A percentile compares a stretch with the other conserved stretches of the same genome.
Evolutionary conservation across 768 basidiomycete species (phyloP).

Genomic region (Boletus vermiculosoides): DNA sequence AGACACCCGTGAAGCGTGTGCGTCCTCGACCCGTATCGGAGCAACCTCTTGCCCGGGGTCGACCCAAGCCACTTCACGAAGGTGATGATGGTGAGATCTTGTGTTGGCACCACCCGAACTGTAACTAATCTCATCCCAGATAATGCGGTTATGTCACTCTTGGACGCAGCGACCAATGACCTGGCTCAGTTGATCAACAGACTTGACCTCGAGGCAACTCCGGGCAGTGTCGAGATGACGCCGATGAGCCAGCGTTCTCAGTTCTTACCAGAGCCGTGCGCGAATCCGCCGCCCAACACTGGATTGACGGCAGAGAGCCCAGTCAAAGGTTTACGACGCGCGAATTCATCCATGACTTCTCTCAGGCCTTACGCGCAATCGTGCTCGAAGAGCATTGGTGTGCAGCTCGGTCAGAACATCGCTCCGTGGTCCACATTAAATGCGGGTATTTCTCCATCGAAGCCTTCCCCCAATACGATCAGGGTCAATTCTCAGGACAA

Average conservation of each 20-base stretch:
- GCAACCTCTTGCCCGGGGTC: slow-evolving; percentile 48
- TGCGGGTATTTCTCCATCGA: slow-evolving; percentile 39
- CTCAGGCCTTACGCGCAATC: slow-evolving; percentile 49
- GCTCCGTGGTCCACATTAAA: slow-evolving; percentile 58
- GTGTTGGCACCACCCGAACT: neutral
- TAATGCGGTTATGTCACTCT: slow-evolving; percentile 59
- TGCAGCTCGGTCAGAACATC: slow-evolving; percentile 53
- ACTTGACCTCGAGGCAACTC: slow-evolving; percentile 82
- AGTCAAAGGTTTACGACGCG: slow-evolving; percentile 34
- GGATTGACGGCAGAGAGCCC: slow-evolving; percentile 37
- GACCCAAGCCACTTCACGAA: slow-evolving; percentile 49
- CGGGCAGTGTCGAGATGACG: slow-evolving; percentile 49
- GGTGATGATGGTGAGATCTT: slow-evolving; percentile 43
- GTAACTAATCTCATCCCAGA: slow-evolving; percentile 15
- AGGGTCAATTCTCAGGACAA: slow-evolving; percentile 28
- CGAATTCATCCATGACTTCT: slow-evolving; percentile 44
- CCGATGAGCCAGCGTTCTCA: slow-evolving; percentile 36
- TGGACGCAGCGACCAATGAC: slow-evolving; percentile 81
- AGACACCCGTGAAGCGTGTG: slow-evolving; percentile 40
- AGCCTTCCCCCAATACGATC: slow-evolving; percentile 24
- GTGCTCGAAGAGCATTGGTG: slow-evolving; percentile 18
- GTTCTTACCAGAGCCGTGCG: slow-evolving; percentile 14
- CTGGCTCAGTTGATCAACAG: slow-evolving; percentile 74
- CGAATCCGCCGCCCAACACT: slow-evolving; percentile 35
- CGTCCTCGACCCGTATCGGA: slow-evolving; percentile 65